phyloP scores from a whole-genome alignment of 441 rosid genomes.

The Gossypium laxum region DNA sequence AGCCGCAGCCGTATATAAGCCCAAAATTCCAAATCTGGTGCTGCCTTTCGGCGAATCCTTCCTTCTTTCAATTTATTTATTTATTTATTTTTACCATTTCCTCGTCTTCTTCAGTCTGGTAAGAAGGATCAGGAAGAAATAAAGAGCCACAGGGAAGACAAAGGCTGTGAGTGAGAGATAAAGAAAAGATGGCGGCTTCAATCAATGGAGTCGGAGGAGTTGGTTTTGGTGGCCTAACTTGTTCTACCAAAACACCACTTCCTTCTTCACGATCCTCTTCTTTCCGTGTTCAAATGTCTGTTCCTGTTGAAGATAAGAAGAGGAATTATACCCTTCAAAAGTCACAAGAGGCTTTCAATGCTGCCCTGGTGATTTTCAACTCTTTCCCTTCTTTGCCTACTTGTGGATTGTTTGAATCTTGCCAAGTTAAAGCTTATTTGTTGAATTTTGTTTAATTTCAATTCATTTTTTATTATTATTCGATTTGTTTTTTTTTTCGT shows the following conservation, averaged over 20 bases:
- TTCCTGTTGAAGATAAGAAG: conserved; percentile 64
- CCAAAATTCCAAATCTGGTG: background rate
- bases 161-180: background rate
- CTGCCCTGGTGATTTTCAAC: conserved; percentile 50
- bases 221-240: conserved; percentile 43
- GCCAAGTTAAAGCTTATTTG: background rate
- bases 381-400: background rate
- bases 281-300: conserved; percentile 49
- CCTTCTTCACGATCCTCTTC: conserved; percentile 29
- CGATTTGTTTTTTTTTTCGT: background rate
- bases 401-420: background rate
- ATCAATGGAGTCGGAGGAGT: conserved; percentile 44
- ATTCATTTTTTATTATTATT: background rate
- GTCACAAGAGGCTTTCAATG: conserved; percentile 73
- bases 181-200: conserved; percentile 43
- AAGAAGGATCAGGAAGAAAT: background rate
- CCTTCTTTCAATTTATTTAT: background rate
- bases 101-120: conserved; percentile 12
- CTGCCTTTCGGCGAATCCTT: background rate
- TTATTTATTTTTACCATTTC: background rate
- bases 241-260: conserved; percentile 21
- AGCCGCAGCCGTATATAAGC: background rate
- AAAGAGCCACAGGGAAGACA: background rate
- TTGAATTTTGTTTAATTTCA: background rate
- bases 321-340: conserved; percentile 60